Evolutionary conservation across 1,139 yeast species (phyloP), one percentile per base, ranked within the genome.

Genomic region (Ogataea hybrid): DNA sequence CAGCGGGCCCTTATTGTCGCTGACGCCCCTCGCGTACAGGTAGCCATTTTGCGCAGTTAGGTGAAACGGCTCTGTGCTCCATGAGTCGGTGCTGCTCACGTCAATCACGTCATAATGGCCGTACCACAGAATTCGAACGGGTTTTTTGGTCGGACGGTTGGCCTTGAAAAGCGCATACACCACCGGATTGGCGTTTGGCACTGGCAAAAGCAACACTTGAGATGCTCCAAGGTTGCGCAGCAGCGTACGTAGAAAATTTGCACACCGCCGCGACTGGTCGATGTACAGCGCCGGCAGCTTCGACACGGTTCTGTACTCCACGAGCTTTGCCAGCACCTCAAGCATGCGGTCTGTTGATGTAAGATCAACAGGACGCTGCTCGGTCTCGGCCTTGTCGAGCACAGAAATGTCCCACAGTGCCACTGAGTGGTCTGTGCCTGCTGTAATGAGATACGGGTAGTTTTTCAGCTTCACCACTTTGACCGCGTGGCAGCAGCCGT

Each of bases 71-170:
- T 84, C 81, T 0, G 94, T 77, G 5, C 70, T 62, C 97, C 97
- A 92, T 37, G 75, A 77, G 27, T 54, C 51, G n/a, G 42, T 40
- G 16, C 64, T 59, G 4, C 77, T 77, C 0, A 84, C 84, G 33
- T 75, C 74, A 28, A 92, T 90, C 20, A 92, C 97, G 64, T 92
- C 98, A 61, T 92, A 92, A 68, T 92, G 98, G 1, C 96, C 97
- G 62, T 92, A 92, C 82, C 95, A 92, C 39, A 90, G 61, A 4
- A 89, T 71, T 43, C 83, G 46, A 6, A 41, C 37, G 8, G 39
- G 43, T 7, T 28, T 30, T 8, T 32, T 23, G 25, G 37, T 20
- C 25, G 35, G 40, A 35, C 57, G 46, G 45, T 53, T 71, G 69
- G 53, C 81, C 41, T 70, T 69, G 63, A 90, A 92, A 6, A 70